Evolutionary conservation across 23 red algal species (phyloP), one percentile per base, ranked within the genome.

Genomic region (Gracilaria domingensis): DNA sequence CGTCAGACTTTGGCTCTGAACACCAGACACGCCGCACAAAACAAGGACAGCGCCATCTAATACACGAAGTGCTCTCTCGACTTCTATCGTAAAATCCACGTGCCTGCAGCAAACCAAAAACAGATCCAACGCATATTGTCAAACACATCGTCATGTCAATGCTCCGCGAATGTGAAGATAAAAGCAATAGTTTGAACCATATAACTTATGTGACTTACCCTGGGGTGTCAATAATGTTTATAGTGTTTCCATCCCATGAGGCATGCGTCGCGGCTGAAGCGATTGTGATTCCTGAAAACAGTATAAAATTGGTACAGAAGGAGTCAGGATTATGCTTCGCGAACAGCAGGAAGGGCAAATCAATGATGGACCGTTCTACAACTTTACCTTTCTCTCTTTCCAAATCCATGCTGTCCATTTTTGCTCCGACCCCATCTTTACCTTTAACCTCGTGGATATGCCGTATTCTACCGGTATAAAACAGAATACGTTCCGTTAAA

Each of bases 151-250:
- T 37, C 32, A 69, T 37, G 32, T 69, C 38, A 20, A 37, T 69
- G 38, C 23, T 69, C 64, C 8, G n/a, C n/a, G 64, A 20, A 69
- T 69, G 12, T 69, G 8, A 36, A 0, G 64, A 69, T 0, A 5
- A 13, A 51, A 53, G 13, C 35, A 36, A 18, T 0, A 57, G 1
- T 50, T 8, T 12, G 11, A 29, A 77, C 11, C 34, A 77, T 47
- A 8, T 26, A n/a, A n/a, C 34, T 77, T 32, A 12, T 26, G 21
- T 54, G 17, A 81, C 92, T 69, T 96, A 91, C 61, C 97, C 97
- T 8, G 97, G 97, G 20, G 97, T 99, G 86, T 99, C 97, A 48
- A 99, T 99, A 51, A 99, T 93, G 85, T 99, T 99, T 39, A 99
- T 88, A 0, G 67, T 85, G 55, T 81, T 65, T 53, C 83, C 91